Base-by-base conservation (phyloP, 192 early-diverging fungal species). In the Rhizophagus clarus region DNA sequence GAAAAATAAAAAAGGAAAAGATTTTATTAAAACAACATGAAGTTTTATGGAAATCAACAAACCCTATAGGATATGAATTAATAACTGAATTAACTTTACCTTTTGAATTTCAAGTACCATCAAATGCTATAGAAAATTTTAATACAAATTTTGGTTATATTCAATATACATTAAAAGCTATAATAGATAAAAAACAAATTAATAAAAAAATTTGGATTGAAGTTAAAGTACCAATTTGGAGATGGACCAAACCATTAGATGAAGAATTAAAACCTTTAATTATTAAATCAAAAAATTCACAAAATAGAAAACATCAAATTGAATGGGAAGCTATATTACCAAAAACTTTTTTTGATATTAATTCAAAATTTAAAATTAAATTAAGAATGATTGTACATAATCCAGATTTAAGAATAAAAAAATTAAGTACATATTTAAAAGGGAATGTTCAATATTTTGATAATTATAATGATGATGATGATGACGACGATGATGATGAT, bases 291-390 rank as follows among this genome's bases (percentile, higher is more conserved):
- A 34, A 29, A 37, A 3, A 1, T 20, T n/a, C 17, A 29, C 14
- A 31, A 37, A 17, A 56, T 4, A 69, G 67, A 69, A 69, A 32
- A 22, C 29, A 34, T 29, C 67, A 29, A 22, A 29, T 69, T 69
- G 28, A 15, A 69, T 69, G 67, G 67, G 29, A 69, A 37, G 29
- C 67, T 29, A 29, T 29, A 69, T 69, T 69, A 22, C 67, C 67
- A 28, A 15, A 69, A 69, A 69, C 67, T 2, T 69, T 69, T 69
- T 69, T 69, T 28, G 67, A 69, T 69, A 69, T 69, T 37, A 31
- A 31, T 29, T 69, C 67, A 31, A 37, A 69, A 32, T 69, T 69
- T 34, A 56, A 56, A 20, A 10, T 37, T 37, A 69, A 37, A 69
- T 28, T 69, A 37, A 29, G 28, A 69, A 34, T 69, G 15, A 37